A percentile compares a stretch with the other conserved stretches of the same genome.
Evolutionary conservation across 2,329 filamentous ascomycete genomes (phyloP).

Genomic region (Cladosporium sp.): DNA sequence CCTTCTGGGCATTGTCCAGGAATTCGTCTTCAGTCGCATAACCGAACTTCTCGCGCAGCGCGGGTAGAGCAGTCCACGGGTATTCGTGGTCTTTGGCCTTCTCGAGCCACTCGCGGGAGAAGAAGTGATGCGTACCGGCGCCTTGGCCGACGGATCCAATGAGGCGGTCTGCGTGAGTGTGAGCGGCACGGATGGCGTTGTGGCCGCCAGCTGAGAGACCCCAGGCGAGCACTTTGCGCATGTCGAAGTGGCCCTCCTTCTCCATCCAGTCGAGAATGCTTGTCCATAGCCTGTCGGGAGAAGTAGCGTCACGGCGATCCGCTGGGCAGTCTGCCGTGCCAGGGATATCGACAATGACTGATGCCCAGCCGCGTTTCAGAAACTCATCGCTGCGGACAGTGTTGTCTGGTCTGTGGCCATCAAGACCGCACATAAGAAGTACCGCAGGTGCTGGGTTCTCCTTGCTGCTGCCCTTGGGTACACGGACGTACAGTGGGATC

Average conservation of each 20-base stretch:
- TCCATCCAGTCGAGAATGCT: constrained; percentile 64
- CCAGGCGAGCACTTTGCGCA: constrained; percentile 53
- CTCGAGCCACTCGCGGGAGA: constrained; percentile 60
- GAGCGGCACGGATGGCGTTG: constrained; percentile 65
- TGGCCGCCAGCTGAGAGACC: constrained; percentile 62
- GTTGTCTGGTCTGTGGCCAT: constrained; percentile 65
- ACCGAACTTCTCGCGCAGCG: constrained; percentile 63
- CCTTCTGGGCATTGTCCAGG: constrained; percentile 55
- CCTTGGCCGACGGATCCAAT: constrained; percentile 62
- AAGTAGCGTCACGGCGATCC: constrained; percentile 59
- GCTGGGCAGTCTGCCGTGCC: constrained; percentile 69
- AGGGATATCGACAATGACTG: constrained; percentile 63
- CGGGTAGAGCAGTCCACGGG: constrained; percentile 38
- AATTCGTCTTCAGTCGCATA: constrained; percentile 59
- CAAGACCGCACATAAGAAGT: constrained; percentile 61
- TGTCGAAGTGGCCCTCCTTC: constrained; percentile 54
- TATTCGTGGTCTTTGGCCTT: constrained; percentile 66
- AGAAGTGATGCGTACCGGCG: constrained; percentile 63
- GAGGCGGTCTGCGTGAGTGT: constrained; percentile 61
- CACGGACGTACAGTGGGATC: constrained; percentile 43
- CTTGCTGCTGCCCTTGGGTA: constrained; percentile 36
- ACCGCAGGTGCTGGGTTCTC: constrained; percentile 48
- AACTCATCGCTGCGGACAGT: constrained; percentile 63
- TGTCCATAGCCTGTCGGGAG: constrained; percentile 62
- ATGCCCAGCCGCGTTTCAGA: constrained; percentile 62